A percentile compares a stretch with the other conserved stretches of the same genome.
These are phyloP conservation scores for Cyberlindnera nakhonratchasimensis DNA, from an alignment of 805 yeast genomes.

Conservation along the genomic window DNA sequence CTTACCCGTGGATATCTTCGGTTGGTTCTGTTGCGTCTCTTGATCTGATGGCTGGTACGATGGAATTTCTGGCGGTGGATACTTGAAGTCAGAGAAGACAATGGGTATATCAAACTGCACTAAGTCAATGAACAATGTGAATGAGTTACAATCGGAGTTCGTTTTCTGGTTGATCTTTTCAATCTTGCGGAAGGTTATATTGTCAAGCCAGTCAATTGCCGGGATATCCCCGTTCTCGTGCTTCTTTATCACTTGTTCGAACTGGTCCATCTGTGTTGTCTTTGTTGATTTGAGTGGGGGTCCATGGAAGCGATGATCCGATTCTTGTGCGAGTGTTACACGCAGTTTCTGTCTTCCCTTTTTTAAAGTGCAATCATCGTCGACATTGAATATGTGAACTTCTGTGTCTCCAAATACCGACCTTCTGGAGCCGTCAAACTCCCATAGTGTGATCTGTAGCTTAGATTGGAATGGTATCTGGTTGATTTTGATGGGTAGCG, in stretches of 20 bases:
- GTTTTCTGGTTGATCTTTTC: slow-evolving; percentile 25
- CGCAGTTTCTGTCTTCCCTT: slow-evolving; percentile 66
- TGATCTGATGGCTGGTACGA: slow-evolving; percentile 46
- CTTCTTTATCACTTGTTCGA: slow-evolving; percentile 52
- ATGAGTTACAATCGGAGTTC: slow-evolving; percentile 30
- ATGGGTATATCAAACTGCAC: slow-evolving; percentile 70
- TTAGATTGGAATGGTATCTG: slow-evolving; percentile 66
- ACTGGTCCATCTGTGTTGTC: slow-evolving; percentile 38
- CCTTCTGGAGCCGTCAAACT: slow-evolving; percentile 52
- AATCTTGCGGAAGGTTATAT: slow-evolving; percentile 53
- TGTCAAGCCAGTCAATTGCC: slow-evolving; percentile 71
- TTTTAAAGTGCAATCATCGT: slow-evolving; percentile 55
- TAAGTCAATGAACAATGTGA: slow-evolving; percentile 48
- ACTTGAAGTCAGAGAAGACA: slow-evolving; percentile 58
- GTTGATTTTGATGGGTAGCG: slow-evolving; percentile 65
- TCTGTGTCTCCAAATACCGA: slow-evolving; percentile 59
- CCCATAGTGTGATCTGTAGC: slow-evolving; percentile 63
- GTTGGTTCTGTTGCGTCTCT: slow-evolving; percentile 19
- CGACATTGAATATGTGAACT: slow-evolving; percentile 53
- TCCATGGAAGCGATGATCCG: background rate
- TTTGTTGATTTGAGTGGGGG: slow-evolving; percentile 10
- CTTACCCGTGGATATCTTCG: slow-evolving; percentile 31
- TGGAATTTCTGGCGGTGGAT: slow-evolving; percentile 33
- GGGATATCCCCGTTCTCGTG: slow-evolving; percentile 68
- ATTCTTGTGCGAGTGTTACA: slow-evolving; percentile 37